Evolutionary conservation across 257 asterid genomes (phyloP), one percentile per base, ranked within the genome.

Genomic region (Solanum rostratum): DNA sequence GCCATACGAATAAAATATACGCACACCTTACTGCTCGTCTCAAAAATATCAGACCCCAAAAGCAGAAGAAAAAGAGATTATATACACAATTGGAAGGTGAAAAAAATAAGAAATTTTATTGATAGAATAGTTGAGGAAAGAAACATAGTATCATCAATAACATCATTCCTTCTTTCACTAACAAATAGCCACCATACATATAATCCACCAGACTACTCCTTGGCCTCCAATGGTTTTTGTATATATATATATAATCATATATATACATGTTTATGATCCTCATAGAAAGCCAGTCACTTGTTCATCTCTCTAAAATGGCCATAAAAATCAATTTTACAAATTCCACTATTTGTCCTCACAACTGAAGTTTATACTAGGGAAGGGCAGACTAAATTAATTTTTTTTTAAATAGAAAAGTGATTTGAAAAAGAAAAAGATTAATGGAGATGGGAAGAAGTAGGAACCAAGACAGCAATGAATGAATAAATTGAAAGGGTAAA

Each of bases 41-140:
- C n/a, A n/a, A n/a, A n/a, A n/a, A n/a, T n/a, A n/a, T n/a, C n/a
- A n/a, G n/a, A n/a, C n/a, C n/a, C n/a, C n/a, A n/a, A n/a, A n/a
- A n/a, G n/a, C n/a, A n/a, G n/a, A n/a, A n/a, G n/a, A n/a, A n/a
- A 33, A 33, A 33, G 37, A 33, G 37, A 33, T 33, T 33, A 2
- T 33, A 33, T 33, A 33, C 4, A 33, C 5, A 4, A 33, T 33
- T 33, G 37, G 37, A 33, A 4, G 39, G 39, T 33, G 39, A 12
- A 29, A 63, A 69, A 39, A 19, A 46, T 53, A 71, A 76, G 60
- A 82, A 63, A 3, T 85, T 88, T 89, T 91, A 91, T 88, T 91
- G 87, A 89, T 87, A 53, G 86, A 86, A 88, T 88, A 89, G 84
- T 92, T 87, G 92, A 89, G 92, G 62, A 91, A 88, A 85, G 90